Conservation (phyloP, 1,139 yeast species). For the Geotrichum siamense region DNA sequence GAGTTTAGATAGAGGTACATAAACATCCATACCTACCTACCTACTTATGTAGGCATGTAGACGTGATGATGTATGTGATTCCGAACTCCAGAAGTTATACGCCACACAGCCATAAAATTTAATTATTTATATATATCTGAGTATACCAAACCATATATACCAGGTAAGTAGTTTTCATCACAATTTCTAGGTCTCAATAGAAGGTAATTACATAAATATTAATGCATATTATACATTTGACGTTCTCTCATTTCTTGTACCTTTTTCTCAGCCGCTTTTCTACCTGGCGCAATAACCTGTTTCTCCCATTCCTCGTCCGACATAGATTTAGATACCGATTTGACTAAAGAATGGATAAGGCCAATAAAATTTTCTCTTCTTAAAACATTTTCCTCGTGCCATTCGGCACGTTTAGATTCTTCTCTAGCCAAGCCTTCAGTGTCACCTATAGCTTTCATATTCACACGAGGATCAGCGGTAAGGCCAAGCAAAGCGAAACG, state of each 20-base stretch:
- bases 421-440: slow-evolving; percentile 33
- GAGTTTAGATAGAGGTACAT: slow-evolving; percentile 37
- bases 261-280: background rate
- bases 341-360: slow-evolving; percentile 44
- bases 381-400: slow-evolving; percentile 40
- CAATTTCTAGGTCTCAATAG: no score
- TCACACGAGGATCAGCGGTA: slow-evolving; percentile 45
- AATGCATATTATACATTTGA: background rate
- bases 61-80: no score
- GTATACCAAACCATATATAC: no score
- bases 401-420: slow-evolving; percentile 34
- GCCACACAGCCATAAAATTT: no score
- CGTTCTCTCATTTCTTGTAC: background rate
- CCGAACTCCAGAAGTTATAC: no score
- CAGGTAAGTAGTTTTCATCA: no score
- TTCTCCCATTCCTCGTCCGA: slow-evolving; percentile 44
- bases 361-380: slow-evolving; percentile 54
- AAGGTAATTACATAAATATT: background rate
- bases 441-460: slow-evolving; percentile 39
- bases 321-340: slow-evolving; percentile 26
- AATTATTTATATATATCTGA: no score
- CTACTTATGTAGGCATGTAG: no score
- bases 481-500: slow-evolving; percentile 56
- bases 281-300: background rate
- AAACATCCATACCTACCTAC: no score